phyloP scores from a whole-genome alignment of 2,329 filamentous ascomycete species.

The Fusarium tupiense region DNA sequence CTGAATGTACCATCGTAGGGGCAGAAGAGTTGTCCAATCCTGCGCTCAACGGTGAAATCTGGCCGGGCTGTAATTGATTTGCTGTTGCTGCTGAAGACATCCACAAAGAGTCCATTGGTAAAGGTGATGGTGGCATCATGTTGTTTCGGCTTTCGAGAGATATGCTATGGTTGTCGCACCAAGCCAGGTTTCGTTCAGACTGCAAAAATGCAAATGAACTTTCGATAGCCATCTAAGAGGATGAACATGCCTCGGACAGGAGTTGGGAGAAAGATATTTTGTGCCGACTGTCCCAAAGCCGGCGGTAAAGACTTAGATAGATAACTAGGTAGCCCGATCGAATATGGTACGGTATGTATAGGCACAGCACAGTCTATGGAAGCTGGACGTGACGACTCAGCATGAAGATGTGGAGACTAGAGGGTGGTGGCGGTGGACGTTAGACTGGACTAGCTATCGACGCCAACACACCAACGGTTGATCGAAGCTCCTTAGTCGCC shows the following conservation, averaged over 20 bases:
- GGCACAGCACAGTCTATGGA: slow-evolving; percentile 16
- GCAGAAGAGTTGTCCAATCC: slow-evolving; percentile 57
- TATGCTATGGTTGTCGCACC: slow-evolving; percentile 58
- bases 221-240: slow-evolving; percentile 58
- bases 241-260: slow-evolving; percentile 4
- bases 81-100: slow-evolving; percentile 34
- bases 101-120: slow-evolving; percentile 47
- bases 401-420: slow-evolving; percentile 42
- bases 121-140: slow-evolving; percentile 46
- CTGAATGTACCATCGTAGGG: slow-evolving; percentile 57
- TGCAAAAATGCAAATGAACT: slow-evolving; percentile 53
- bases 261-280: slow-evolving; percentile 18
- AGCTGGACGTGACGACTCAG: slow-evolving; percentile 35
- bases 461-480: slow-evolving; percentile 44
- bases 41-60: slow-evolving; percentile 64
- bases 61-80: slow-evolving; percentile 54
- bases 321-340: slow-evolving; percentile 24
- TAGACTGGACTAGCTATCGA: slow-evolving; percentile 42
- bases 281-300: slow-evolving; percentile 2
- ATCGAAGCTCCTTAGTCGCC: slow-evolving; percentile 43
- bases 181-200: slow-evolving; percentile 55
- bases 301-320: slow-evolving; percentile 27
- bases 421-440: slow-evolving; percentile 41
- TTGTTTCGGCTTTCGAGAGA: slow-evolving; percentile 51
- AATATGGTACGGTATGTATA: slow-evolving; percentile 17